These are phyloP conservation scores for Teunomyces panamensis DNA, from an alignment of 805 yeast genomes.

Conservation along the genomic window DNA sequence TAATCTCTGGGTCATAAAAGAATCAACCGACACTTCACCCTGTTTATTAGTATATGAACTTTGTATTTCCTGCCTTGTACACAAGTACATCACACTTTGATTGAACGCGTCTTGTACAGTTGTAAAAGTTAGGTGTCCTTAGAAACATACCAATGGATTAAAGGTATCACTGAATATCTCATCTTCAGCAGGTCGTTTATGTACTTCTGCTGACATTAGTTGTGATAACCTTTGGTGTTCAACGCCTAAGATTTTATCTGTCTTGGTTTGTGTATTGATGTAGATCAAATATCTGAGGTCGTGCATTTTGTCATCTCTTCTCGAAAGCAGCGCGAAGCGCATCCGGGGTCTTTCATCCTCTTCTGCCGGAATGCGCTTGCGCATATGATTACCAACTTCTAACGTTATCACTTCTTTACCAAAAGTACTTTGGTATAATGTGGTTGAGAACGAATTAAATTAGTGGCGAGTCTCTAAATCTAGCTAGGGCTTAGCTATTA, in stretches of 20 bases:
- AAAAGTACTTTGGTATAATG: too few relatives aligned
- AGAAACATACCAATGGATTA: conserved; percentile 1
- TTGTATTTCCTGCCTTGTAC: too few relatives aligned
- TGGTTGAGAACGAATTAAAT: too few relatives aligned
- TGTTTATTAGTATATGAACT: conserved; percentile 4
- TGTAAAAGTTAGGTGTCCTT: background rate
- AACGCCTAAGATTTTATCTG: background rate
- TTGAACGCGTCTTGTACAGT: background rate
- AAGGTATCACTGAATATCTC: background rate
- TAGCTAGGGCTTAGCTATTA: too few relatives aligned
- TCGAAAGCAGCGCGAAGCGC: too few relatives aligned
- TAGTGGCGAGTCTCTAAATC: too few relatives aligned
- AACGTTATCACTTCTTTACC: too few relatives aligned
- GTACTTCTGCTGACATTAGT: background rate
- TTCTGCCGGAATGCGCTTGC: too few relatives aligned
- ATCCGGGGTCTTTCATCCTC: too few relatives aligned
- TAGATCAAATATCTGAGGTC: background rate
- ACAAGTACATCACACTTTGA: background rate
- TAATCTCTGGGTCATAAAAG: conserved; percentile 10
- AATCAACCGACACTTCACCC: conserved; percentile 9
- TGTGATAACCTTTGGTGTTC: background rate
- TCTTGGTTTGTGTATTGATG: background rate
- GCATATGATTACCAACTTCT: too few relatives aligned
- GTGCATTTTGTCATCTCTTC: background rate
- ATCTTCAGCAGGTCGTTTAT: background rate